phyloP scores from a whole-genome alignment of 371 early-diverging fungal species.

The Paramicrosporidium saccamoebae region DNA sequence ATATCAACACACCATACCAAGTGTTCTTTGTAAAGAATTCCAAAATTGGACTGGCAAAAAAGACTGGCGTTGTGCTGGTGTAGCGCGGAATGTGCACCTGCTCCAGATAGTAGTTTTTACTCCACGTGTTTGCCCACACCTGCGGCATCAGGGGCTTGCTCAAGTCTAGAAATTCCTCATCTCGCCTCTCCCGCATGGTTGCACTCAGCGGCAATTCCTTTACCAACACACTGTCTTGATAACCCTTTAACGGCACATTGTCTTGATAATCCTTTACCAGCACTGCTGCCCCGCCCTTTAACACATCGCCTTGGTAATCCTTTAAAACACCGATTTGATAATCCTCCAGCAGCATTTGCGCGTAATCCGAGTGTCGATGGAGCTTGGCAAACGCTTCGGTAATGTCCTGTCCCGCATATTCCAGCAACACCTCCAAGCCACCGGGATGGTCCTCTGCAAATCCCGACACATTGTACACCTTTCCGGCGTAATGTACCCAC shows the following conservation, averaged over 20 bases:
- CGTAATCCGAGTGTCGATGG: constrained; percentile 45
- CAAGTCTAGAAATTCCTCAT: constrained; percentile 39
- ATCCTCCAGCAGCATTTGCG: constrained; percentile 46
- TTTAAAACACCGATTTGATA: constrained; percentile 37
- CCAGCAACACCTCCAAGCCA: constrained; percentile 28
- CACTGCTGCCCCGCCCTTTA: constrained; percentile 1
- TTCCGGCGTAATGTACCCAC: constrained; percentile 31
- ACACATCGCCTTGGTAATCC: constrained; percentile 4
- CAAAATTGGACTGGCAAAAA: constrained; percentile 20
- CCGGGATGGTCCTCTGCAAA: constrained; percentile 53
- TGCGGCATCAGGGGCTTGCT: constrained; percentile 43
- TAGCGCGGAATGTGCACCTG: constrained; percentile 72
- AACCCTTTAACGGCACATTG: not conserved
- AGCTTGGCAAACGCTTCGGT: constrained; percentile 18
- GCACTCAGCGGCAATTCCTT: constrained; percentile 1
- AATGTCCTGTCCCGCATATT: constrained; percentile 37
- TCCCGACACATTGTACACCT: constrained; percentile 50
- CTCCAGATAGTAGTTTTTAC: constrained; percentile 42
- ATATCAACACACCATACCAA: constrained; percentile 60
- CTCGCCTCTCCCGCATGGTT: constrained; percentile 9
- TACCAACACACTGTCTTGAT: constrained; percentile 2
- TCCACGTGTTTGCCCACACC: constrained; percentile 23
- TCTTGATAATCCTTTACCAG: constrained; percentile 5
- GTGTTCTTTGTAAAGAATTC: constrained; percentile 54
- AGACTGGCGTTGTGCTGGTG: constrained; percentile 29